Conservation (phyloP, 495 filamentous ascomycete genomes). For the Tuber umbilicatum region DNA sequence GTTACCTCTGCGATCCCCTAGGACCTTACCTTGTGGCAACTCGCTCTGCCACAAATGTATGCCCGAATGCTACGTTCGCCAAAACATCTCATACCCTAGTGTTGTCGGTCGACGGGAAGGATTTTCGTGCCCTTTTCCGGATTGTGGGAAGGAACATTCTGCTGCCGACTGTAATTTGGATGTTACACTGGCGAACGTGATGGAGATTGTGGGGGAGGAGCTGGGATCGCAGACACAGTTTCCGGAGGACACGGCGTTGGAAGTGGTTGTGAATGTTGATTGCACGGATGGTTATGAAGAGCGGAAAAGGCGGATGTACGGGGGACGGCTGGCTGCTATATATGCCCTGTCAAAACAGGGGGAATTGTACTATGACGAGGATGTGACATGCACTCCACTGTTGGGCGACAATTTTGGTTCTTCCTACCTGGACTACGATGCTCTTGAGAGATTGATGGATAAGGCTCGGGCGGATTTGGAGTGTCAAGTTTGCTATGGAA, state of each 20-base stretch:
- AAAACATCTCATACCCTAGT: conserved; percentile 68
- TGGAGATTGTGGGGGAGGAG: conserved; percentile 43
- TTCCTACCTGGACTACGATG: conserved; percentile 47
- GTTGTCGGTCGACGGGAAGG: conserved; percentile 57
- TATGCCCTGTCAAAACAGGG: conserved; percentile 53
- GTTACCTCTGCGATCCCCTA: conserved; percentile 57
- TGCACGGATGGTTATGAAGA: conserved; percentile 5
- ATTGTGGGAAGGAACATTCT: conserved; percentile 66
- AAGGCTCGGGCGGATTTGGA: conserved; percentile 63
- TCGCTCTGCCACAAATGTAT: conserved; percentile 70
- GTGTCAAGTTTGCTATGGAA: conserved; percentile 77
- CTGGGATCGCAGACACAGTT: conserved; percentile 42
- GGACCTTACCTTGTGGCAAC: conserved; percentile 77
- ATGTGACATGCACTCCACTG: conserved; percentile 47
- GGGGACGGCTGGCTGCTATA: conserved; percentile 58
- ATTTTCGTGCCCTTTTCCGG: conserved; percentile 63
- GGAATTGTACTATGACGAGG: conserved; percentile 47
- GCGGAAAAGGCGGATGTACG: conserved; percentile 43
- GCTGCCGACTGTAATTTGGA: conserved; percentile 68
- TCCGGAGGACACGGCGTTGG: conserved; percentile 46
- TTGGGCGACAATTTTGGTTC: conserved; percentile 43
- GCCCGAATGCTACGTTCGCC: conserved; percentile 55
- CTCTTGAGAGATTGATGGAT: conserved; percentile 56
- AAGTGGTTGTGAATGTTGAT: conserved; percentile 43
- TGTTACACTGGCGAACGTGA: conserved; percentile 57